phyloP scores from a whole-genome alignment of 1,139 yeast genomes.

The Trichomonascaceae sp. region DNA sequence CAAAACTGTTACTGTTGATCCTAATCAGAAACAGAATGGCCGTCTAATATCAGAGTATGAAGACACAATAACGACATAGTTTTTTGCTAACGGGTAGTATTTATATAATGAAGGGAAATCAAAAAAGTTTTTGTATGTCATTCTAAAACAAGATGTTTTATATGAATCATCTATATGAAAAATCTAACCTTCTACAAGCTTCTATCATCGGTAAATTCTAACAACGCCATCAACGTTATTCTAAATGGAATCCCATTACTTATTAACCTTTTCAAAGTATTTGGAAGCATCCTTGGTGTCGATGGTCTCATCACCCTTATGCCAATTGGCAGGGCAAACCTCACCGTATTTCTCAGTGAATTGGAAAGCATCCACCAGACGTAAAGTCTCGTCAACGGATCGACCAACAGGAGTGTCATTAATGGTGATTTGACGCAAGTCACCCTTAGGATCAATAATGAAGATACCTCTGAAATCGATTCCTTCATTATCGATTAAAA shows the following conservation, averaged over 20 bases:
- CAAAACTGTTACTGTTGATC: constrained; percentile 50
- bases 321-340: constrained; percentile 99
- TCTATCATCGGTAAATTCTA: not conserved
- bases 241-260: not conserved
- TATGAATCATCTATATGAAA: not conserved
- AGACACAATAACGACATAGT: not conserved
- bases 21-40: constrained; percentile 24
- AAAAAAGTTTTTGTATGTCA: not conserved
- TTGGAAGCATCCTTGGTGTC: constrained; percentile 75
- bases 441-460: constrained; percentile 93
- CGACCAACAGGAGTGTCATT: constrained; percentile 99
- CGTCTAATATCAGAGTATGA: too few relatives aligned
- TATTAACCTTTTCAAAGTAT: constrained; percentile 45
- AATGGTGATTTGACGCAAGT: constrained; percentile 91
- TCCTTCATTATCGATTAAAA: constrained; percentile 91
- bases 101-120: not conserved
- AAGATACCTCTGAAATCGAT: constrained; percentile 96
- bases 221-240: not conserved
- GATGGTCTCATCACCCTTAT: constrained; percentile 92
- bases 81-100: not conserved
- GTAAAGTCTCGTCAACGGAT: constrained; percentile 93
- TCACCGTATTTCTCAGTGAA: constrained; percentile 98
- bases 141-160: not conserved
- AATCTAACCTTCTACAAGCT: not conserved
- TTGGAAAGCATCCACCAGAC: constrained; percentile 98